Evolutionary conservation across 2,329 filamentous ascomycete species (phyloP), one percentile per base, ranked within the genome.

Genomic region (Stemphylium vesicarium): DNA sequence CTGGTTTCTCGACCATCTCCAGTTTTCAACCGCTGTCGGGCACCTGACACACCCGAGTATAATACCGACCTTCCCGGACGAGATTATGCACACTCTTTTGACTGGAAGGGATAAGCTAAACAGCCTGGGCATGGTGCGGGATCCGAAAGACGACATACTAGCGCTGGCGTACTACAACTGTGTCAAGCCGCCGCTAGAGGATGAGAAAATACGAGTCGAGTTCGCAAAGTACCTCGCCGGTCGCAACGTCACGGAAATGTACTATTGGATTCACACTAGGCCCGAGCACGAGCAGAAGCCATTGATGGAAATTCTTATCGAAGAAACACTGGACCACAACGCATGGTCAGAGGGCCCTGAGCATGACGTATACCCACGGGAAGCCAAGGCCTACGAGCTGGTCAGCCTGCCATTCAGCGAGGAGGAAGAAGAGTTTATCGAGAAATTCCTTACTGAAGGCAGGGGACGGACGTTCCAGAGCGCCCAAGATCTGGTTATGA

Each of bases 1-100:
- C 9, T 96, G 91, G 90, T 81, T 89, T 65, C 80, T 96, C 72
- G 92, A 96, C 70, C 84, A 85, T 38, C 79, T 86, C 39, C 82
- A 91, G 52, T 92, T 91, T 54, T 64, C 73, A 49, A 76, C 62
- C 60, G 90, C 91, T 2, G 81, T 96, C 24, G 87, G 91, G 64
- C 87, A 88, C 70, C 84, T 96, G 12, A 88, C 90, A 4, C 88
- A 95, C 66, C 91, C 92, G 0, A 91, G 89, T 1, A 82, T 96
- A 4, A 86, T 88, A 16, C 87, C 90, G 32, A 92, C 92, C 49
- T 96, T 95, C 68, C 84, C 90, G 52, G 91, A 95, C 75, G 90
- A 96, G 57, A 93, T 96, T 47, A 82, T 95, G 63, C 83, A 84
- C 22, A 82, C 84, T 4, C 83, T 95, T 4, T 85, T 91, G 46